phyloP scores from a whole-genome alignment of 2,329 filamentous ascomycete genomes.

The Microdochium bolleyi region DNA sequence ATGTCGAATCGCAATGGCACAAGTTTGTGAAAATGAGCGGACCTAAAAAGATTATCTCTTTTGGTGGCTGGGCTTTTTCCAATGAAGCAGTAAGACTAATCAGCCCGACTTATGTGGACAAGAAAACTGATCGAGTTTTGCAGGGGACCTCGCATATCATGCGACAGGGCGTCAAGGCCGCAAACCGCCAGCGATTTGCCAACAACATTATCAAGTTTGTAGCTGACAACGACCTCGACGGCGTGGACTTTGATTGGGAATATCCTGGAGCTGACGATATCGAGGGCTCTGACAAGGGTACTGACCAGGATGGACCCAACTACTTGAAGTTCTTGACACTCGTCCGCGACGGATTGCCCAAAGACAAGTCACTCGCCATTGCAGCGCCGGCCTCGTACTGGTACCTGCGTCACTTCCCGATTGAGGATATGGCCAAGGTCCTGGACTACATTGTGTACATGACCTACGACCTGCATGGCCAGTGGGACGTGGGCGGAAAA shows the following conservation, averaged over 20 bases:
- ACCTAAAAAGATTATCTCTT: conserved; percentile 9
- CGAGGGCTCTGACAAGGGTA: background rate
- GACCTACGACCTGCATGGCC: conserved; percentile 11
- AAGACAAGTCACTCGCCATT: conserved; percentile 7
- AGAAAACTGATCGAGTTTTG: background rate
- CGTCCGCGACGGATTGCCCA: conserved; percentile 1
- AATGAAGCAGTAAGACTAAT: conserved; percentile 4
- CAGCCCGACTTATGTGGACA: background rate
- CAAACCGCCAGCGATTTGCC: conserved; percentile 6
- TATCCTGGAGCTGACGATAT: conserved; percentile 13
- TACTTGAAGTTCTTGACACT: conserved; percentile 6
- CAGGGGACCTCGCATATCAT: conserved; percentile 7
- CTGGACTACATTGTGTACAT: conserved; percentile 15
- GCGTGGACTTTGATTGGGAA: conserved; percentile 28
- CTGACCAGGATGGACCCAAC: conserved; percentile 6
- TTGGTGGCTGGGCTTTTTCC: conserved; percentile 12
- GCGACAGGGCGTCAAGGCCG: conserved; percentile 3
- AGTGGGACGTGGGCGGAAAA: conserved; percentile 9
- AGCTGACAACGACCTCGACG: conserved; percentile 15
- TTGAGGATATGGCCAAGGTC: conserved; percentile 5
- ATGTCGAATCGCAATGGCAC: conserved; percentile 6
- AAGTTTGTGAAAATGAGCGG: conserved; percentile 7
- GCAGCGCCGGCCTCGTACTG: conserved; percentile 15
- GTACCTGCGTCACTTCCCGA: conserved; percentile 13
- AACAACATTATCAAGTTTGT: conserved; percentile 15